Conservation (phyloP, 2,329 filamentous ascomycete genomes). For the Calonectria montana region DNA sequence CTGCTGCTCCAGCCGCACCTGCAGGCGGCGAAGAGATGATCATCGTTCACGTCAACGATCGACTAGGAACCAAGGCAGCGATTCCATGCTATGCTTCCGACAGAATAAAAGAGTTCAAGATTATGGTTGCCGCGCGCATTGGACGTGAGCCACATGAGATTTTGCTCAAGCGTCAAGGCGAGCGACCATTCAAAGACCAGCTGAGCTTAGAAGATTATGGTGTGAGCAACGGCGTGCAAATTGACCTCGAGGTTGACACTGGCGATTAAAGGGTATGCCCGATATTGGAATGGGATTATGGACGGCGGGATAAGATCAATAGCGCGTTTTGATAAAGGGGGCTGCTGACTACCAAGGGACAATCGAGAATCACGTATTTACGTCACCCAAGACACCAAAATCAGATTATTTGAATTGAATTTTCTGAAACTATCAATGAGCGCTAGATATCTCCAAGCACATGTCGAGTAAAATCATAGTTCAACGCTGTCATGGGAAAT, state of each 20-base stretch:
- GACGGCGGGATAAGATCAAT: neutral
- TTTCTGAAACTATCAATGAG: neutral
- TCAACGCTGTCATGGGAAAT: neutral
- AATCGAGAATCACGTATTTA: neutral
- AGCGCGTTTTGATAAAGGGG: neutral
- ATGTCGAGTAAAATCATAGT: too few species aligned
- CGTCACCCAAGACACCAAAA: too few species aligned
- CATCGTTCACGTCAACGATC: conserved; percentile 91
- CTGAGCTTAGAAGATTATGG: conserved; percentile 91
- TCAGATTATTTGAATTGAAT: neutral
- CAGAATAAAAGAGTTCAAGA: conserved; percentile 87
- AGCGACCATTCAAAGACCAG: conserved; percentile 92
- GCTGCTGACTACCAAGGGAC: neutral
- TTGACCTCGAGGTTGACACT: conserved; percentile 72
- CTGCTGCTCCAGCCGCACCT: conserved; percentile 35
- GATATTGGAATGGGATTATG: neutral
- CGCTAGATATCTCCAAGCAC: too few species aligned
- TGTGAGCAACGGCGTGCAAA: conserved; percentile 87
- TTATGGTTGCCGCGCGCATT: conserved; percentile 89
- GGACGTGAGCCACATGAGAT: conserved; percentile 93
- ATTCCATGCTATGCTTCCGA: conserved; percentile 91
- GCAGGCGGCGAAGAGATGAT: conserved; percentile 80
- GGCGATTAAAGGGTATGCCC: conserved; percentile 58
- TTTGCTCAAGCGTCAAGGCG: conserved; percentile 89
- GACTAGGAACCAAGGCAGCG: conserved; percentile 94